These are phyloP conservation scores for Hypholoma fasciculare DNA, from an alignment of 768 basidiomycete species.

Conservation along the genomic window DNA sequence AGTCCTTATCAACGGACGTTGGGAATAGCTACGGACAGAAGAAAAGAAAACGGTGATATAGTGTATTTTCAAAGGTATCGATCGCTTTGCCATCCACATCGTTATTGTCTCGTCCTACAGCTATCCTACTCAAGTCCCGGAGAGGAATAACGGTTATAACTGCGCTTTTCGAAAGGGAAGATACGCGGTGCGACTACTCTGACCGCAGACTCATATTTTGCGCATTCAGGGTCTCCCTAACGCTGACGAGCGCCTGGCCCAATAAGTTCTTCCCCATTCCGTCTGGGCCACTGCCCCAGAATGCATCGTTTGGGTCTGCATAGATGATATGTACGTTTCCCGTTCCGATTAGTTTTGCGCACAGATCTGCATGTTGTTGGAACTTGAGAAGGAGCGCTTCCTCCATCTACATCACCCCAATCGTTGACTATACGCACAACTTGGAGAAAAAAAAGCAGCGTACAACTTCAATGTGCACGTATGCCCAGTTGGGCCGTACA, in stretches of 20 bases:
- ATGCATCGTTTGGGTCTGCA: constrained; percentile 52
- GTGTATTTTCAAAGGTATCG: background rate
- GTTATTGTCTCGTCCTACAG: too few relatives aligned
- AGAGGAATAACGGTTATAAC: too few relatives aligned
- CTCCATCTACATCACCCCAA: constrained; percentile 50
- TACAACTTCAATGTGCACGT: constrained; percentile 50
- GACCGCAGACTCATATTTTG: constrained; percentile 5
- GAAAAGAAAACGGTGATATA: background rate
- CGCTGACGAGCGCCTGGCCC: constrained; percentile 55
- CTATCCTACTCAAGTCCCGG: too few relatives aligned
- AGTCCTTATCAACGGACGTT: background rate
- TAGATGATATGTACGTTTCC: constrained; percentile 51
- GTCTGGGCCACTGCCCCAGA: constrained; percentile 64
- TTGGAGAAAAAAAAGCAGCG: constrained; percentile 20
- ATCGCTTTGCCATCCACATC: background rate
- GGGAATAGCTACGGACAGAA: background rate
- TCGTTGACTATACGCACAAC: background rate
- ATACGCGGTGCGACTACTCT: too few relatives aligned
- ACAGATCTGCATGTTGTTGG: constrained; percentile 63
- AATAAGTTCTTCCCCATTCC: constrained; percentile 59
- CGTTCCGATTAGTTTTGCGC: constrained; percentile 54
- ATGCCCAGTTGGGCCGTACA: constrained; percentile 55
- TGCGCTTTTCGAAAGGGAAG: too few relatives aligned
- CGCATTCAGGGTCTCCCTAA: constrained; percentile 46
- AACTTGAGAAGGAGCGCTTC: constrained; percentile 70